Evolutionary conservation across 345 rosid species (phyloP).

Genomic region (Mercurialis annua): DNA sequence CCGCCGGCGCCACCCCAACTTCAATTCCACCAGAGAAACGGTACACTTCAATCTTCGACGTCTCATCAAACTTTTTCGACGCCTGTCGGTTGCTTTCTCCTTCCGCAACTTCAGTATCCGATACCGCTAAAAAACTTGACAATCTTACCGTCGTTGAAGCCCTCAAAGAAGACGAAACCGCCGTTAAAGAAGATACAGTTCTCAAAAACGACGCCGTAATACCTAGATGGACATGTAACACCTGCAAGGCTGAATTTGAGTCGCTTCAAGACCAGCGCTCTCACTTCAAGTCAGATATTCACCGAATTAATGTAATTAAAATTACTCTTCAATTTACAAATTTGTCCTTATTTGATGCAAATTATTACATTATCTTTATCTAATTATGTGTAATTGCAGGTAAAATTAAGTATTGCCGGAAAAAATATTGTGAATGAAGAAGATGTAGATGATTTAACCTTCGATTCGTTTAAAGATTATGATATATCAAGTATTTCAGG

Average conservation of each 20-base stretch:
- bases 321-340: neutral
- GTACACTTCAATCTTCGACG: conserved; percentile 61
- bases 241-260: conserved; percentile 74
- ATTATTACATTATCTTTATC: neutral
- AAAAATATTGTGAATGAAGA: conserved; percentile 72
- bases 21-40: conserved; percentile 31
- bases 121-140: conserved; percentile 22
- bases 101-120: conserved; percentile 30
- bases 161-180: conserved; percentile 26
- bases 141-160: conserved; percentile 21
- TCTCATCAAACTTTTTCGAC: conserved; percentile 53
- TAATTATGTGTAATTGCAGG: conserved; percentile 33
- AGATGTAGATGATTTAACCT: conserved; percentile 73
- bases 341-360: neutral
- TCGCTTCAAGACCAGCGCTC: conserved; percentile 84
- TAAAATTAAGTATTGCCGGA: conserved; percentile 81
- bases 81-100: conserved; percentile 53
- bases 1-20: neutral
- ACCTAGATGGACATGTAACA: conserved; percentile 85
- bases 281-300: conserved; percentile 88
- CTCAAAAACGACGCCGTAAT: conserved; percentile 30
- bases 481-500: conserved; percentile 95
- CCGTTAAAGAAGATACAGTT: conserved; percentile 31
- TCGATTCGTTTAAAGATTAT: conserved; percentile 66
- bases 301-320: conserved; percentile 70